Percentiles rank a stretch among this genome's conserved stretches.
phyloP scores from a whole-genome alignment of 2,329 filamentous ascomycete species.

The Coccinonectria pachysandricola region DNA sequence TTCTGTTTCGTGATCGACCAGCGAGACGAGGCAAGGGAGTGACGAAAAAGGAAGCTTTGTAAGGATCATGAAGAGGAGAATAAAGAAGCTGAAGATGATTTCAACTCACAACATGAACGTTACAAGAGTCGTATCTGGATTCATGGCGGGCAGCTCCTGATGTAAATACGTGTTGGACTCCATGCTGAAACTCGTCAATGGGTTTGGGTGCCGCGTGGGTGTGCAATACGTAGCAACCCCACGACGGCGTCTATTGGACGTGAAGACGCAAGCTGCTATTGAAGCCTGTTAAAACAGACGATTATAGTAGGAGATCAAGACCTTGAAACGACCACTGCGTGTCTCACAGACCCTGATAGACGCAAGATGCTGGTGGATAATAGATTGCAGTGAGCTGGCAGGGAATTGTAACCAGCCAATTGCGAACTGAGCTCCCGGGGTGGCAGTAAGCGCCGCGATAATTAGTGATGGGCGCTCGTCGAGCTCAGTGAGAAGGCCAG shows the following conservation, averaged over 20 bases:
- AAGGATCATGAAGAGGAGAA: constrained; percentile 12
- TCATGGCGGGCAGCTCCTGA: constrained; percentile 30
- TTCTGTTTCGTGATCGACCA: too few relatives aligned
- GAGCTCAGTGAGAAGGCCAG: too few relatives aligned
- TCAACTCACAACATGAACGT: constrained; percentile 58
- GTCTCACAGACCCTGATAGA: too few relatives aligned
- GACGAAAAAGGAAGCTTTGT: constrained; percentile 10
- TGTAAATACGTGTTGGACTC: constrained; percentile 18
- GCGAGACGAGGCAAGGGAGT: constrained; percentile 6
- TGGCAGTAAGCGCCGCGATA: constrained; percentile 17
- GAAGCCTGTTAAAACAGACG: constrained; percentile 8
- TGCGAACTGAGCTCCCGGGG: too few relatives aligned
- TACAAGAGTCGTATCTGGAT: constrained; percentile 54
- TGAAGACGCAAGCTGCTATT: constrained; percentile 5
- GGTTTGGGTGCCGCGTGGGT: constrained; percentile 7
- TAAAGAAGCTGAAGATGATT: constrained; percentile 12
- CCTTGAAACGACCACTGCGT: constrained; percentile 15
- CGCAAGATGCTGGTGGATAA: constrained; percentile 11
- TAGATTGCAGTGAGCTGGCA: constrained; percentile 10
- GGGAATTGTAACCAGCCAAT: constrained; percentile 10
- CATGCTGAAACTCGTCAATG: constrained; percentile 6
- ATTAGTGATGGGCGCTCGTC: constrained; percentile 4
- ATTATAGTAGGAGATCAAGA: constrained; percentile 17
- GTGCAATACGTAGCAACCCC: constrained; percentile 10
- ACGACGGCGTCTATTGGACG: constrained; percentile 18